These are phyloP conservation scores for Saturnispora quitensis DNA, from an alignment of 805 yeast genomes.

Conservation along the genomic window DNA sequence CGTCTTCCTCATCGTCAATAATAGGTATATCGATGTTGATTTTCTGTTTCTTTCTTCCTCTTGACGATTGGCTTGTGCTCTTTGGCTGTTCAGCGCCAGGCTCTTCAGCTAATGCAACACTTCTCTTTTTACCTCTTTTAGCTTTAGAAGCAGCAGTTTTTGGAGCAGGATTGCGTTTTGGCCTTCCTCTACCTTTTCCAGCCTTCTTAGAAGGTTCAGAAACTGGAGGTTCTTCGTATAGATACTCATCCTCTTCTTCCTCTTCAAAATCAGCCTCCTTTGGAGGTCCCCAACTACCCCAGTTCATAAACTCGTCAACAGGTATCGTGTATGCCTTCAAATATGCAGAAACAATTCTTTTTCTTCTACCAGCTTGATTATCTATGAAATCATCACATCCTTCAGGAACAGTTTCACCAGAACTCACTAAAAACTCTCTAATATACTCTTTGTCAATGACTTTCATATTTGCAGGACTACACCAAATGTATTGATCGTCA, in stretches of 20 bases:
- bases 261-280: slow-evolving; percentile 11
- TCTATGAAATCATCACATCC: neutral
- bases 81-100: neutral
- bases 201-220: neutral
- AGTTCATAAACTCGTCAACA: slow-evolving; percentile 35
- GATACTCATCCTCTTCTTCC: slow-evolving; percentile 7
- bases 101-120: slow-evolving; percentile 14
- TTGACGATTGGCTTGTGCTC: slow-evolving; percentile 4
- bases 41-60: slow-evolving; percentile 7
- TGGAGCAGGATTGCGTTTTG: slow-evolving; percentile 7
- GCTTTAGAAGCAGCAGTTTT: slow-evolving; percentile 12
- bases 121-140: slow-evolving; percentile 17
- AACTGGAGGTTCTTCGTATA: slow-evolving; percentile 1
- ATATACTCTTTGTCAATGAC: slow-evolving; percentile 35
- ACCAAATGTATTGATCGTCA: slow-evolving; percentile 70
- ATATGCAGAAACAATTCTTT: slow-evolving; percentile 25
- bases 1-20: slow-evolving; percentile 6
- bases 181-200: slow-evolving; percentile 5
- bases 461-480: slow-evolving; percentile 42
- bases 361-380: slow-evolving; percentile 13
- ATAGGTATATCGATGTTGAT: slow-evolving; percentile 7
- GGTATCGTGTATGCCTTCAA: slow-evolving; percentile 35
- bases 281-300: slow-evolving; percentile 35
- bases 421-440: slow-evolving; percentile 21
- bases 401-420: slow-evolving; percentile 25